These are phyloP conservation scores for Plenodomus tracheiphilus DNA, from an alignment of 2,329 filamentous ascomycete species.

Conservation along the genomic window DNA sequence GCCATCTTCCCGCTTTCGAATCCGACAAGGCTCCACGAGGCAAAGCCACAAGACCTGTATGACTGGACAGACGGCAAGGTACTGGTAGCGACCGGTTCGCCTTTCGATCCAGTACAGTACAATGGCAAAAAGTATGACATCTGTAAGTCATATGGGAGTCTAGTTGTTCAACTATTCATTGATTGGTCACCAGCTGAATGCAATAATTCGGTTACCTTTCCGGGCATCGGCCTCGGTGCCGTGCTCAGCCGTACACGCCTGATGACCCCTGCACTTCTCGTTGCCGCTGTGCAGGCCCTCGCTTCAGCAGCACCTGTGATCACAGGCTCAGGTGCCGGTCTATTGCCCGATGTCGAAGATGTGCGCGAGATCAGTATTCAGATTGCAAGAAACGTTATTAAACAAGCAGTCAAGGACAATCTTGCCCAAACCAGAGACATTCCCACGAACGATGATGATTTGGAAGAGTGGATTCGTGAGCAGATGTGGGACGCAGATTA, in stretches of 20 bases:
- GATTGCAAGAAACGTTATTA: conserved; percentile 76
- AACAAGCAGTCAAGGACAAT: conserved; percentile 69
- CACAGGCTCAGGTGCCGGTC: conserved; percentile 61
- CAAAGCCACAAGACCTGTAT: conserved; percentile 73
- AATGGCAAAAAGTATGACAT: conserved; percentile 59
- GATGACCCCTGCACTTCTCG: conserved; percentile 77
- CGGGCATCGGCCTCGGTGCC: conserved; percentile 79
- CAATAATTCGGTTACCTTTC: conserved; percentile 86
- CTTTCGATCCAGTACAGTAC: conserved; percentile 73
- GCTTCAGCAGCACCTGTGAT: conserved; percentile 73
- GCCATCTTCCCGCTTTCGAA: conserved; percentile 89
- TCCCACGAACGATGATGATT: conserved; percentile 57
- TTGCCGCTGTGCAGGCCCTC: conserved; percentile 75
- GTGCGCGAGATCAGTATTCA: conserved; percentile 76
- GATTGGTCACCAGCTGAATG: conserved; percentile 66
- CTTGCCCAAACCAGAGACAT: conserved; percentile 68
- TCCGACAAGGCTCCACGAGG: conserved; percentile 82
- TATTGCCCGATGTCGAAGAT: conserved; percentile 75
- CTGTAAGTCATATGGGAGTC: conserved; percentile 41
- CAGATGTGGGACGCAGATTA: conserved; percentile 82
- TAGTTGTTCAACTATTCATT: background rate
- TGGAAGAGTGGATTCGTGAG: conserved; percentile 73
- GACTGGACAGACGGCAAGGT: conserved; percentile 78
- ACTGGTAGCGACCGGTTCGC: conserved; percentile 80
- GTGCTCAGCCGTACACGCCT: conserved; percentile 70